These are phyloP conservation scores for Phytomonas sp. DNA, from an alignment of 208 protist genomes.

Conservation along the genomic window DNA sequence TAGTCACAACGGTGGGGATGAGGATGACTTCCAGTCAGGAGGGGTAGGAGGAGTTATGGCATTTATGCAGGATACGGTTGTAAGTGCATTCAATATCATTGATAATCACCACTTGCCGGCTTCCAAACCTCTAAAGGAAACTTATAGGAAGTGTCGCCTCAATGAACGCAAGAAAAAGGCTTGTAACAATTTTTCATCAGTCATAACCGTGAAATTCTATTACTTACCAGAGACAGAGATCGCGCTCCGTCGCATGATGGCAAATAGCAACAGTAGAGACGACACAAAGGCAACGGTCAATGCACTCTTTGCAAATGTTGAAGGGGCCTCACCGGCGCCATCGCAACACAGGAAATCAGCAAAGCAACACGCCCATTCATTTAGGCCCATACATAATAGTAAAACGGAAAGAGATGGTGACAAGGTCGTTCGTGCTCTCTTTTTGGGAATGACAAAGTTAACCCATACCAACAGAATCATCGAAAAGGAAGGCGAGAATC, in stretches of 20 bases:
- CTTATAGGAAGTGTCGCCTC: background rate
- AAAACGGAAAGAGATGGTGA: background rate
- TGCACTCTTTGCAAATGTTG: background rate
- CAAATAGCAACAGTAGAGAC: slow-evolving; percentile 9
- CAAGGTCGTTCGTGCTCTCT: background rate
- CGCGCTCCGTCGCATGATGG: slow-evolving; percentile 19
- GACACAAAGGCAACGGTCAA: background rate
- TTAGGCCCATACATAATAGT: background rate
- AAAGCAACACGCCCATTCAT: slow-evolving; percentile 11
- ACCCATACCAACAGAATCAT: background rate
- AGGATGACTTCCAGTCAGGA: background rate
- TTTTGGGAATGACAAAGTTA: background rate
- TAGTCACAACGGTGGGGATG: background rate
- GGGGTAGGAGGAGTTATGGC: background rate
- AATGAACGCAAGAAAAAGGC: background rate
- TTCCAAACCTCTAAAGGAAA: background rate
- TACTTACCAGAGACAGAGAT: slow-evolving; percentile 22
- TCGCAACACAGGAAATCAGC: slow-evolving; percentile 12
- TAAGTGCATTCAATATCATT: background rate
- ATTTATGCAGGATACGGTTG: background rate
- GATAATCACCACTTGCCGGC: slow-evolving; percentile 6
- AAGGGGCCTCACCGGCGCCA: background rate
- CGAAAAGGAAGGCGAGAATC: background rate
- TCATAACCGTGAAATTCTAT: slow-evolving; percentile 11
- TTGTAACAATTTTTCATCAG: slow-evolving; percentile 8